A percentile compares a stretch with the other conserved stretches of the same genome.
phyloP scores from a whole-genome alignment of 2,329 filamentous ascomycete genomes.

The Ciborinia camelliae region DNA sequence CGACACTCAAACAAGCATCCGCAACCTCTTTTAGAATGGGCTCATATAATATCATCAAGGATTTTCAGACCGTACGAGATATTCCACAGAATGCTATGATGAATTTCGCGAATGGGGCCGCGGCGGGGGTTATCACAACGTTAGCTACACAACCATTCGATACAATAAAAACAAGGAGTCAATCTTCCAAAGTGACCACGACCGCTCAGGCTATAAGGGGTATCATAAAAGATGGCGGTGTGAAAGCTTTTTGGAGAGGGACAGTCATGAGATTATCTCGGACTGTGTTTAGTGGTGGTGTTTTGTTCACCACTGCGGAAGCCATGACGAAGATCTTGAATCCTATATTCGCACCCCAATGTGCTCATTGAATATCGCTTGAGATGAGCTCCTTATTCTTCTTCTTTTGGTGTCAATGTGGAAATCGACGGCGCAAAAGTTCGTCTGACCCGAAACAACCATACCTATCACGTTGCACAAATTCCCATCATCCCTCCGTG shows the following conservation, averaged over 20 bases:
- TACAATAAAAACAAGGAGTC: slow-evolving; percentile 60
- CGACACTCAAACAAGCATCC: slow-evolving; percentile 48
- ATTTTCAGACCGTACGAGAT: slow-evolving; percentile 43
- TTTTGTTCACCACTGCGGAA: slow-evolving; percentile 28
- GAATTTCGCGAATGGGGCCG: slow-evolving; percentile 60
- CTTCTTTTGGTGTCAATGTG: neutral
- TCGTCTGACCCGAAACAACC: neutral
- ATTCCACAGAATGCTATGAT: slow-evolving; percentile 43
- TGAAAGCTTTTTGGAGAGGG: slow-evolving; percentile 62
- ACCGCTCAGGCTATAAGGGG: slow-evolving; percentile 54
- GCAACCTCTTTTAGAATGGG: slow-evolving; percentile 44
- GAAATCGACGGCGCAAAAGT: slow-evolving; percentile 6
- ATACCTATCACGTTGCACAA: slow-evolving; percentile 13
- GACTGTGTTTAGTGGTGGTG: slow-evolving; percentile 61
- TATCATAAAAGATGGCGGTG: slow-evolving; percentile 54
- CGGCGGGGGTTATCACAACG: slow-evolving; percentile 59
- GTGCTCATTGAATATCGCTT: neutral
- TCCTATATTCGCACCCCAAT: slow-evolving; percentile 19
- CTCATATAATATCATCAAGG: slow-evolving; percentile 46
- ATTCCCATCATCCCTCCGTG: neutral
- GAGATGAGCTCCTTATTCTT: neutral
- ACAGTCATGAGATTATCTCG: slow-evolving; percentile 65
- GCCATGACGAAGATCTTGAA: slow-evolving; percentile 24
- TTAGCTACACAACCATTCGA: slow-evolving; percentile 60
- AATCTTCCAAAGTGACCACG: slow-evolving; percentile 55